Evolutionary conservation across 2,329 filamentous ascomycete genomes (phyloP), one percentile per base, ranked within the genome.

Genomic region (Neocucurbitaria cava): DNA sequence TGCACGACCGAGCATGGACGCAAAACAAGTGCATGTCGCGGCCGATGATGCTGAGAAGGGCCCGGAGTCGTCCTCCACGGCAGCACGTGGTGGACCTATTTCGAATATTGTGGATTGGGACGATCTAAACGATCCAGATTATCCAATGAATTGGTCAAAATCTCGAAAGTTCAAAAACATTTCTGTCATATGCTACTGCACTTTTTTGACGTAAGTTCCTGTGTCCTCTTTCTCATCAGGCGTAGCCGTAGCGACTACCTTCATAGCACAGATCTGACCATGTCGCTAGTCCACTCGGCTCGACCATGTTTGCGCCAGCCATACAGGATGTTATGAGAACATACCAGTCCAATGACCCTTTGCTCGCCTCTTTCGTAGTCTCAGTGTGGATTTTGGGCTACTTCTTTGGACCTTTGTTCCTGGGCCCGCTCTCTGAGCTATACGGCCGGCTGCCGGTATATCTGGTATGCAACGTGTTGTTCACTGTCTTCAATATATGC

Each of bases 111-210:
- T 88, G 13, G 79, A 79, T 52, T 89, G 84, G 85, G 82, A 87
- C 54, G 79, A 81, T 0, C 78, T 80, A 1, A 69, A 83, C 46
- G 84, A 86, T 47, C 80, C 80, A 1, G 69, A 76, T 21, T 85
- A 86, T 48, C 85, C 86, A 0, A 72, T 81, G 55, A 89, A 88
- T 68, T 88, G 85, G 84, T 65, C 80, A 2, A 61, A 46, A 13
- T 30, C n/a, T 39, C 59, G 53, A n/a, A 68, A 68, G 51, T 68
- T 66, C 62, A 56, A 54, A 28, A 63, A 62, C 44, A 62, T 71
- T 30, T 52, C 46, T 18, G 50, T 70, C 5, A 53, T 73, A 11
- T 66, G 64, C 13, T 55, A 55, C 23, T 62, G 68, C n/a, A 69
- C 68, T 2, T 71, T 73, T 49, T 39, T 70, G 26, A 62, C 67